phyloP scores from a whole-genome alignment of 225 moss, liverwort and hornwort genomes.

The Sphagnum tenellum region DNA sequence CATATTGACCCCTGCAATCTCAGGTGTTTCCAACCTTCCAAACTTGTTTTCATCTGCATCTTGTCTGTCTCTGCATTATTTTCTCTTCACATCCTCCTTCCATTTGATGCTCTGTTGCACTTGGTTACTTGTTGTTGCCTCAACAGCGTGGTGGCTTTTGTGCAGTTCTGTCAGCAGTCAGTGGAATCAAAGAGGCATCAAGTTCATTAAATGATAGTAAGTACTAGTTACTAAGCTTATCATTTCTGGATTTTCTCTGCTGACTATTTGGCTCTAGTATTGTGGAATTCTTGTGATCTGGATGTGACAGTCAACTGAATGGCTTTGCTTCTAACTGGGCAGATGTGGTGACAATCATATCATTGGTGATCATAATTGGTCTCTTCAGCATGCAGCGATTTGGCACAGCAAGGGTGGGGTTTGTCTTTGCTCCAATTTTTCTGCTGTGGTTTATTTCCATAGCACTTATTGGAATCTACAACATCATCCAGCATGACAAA shows the following conservation, averaged over 20 bases:
- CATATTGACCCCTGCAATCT: constrained; percentile 81
- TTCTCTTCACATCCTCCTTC: neutral
- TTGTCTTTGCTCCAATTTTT: constrained; percentile 75
- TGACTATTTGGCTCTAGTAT: neutral
- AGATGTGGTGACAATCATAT: constrained; percentile 74
- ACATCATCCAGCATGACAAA: constrained; percentile 47
- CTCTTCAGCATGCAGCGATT: constrained; percentile 83
- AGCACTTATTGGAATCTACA: constrained; percentile 59
- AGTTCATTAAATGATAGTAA: constrained; percentile 53
- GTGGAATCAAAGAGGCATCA: constrained; percentile 73
- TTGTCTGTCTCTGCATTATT: constrained; percentile 13
- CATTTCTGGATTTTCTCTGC: neutral
- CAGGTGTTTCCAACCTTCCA: constrained; percentile 34
- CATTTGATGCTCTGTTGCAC: constrained; percentile 3
- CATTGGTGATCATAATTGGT: constrained; percentile 46
- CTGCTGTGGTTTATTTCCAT: constrained; percentile 60
- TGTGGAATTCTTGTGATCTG: too few species aligned
- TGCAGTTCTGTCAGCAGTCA: constrained; percentile 89
- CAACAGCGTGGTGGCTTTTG: neutral
- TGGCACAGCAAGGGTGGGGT: constrained; percentile 58
- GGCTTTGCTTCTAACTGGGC: constrained; percentile 8
- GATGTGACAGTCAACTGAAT: neutral
- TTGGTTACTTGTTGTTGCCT: neutral
- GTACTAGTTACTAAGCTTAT: constrained; percentile 1
- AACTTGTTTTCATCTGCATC: neutral